A percentile compares a stretch with the other conserved stretches of the same genome.
phyloP scores from a whole-genome alignment of 805 yeast genomes.

The Priceomyces fermenticarens region DNA sequence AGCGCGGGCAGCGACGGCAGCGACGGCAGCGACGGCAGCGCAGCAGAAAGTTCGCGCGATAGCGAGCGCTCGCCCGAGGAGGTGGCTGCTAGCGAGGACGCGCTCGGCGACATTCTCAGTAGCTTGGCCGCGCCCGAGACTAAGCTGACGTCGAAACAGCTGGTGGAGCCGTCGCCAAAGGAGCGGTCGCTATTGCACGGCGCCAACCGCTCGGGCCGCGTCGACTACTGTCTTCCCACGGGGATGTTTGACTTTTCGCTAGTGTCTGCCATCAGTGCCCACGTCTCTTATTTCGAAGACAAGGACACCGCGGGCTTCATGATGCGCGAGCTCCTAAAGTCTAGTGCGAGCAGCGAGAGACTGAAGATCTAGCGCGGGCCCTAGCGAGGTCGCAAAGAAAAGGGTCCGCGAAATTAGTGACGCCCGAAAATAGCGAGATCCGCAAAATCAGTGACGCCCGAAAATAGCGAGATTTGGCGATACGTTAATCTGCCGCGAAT shows the following conservation, averaged over 20 bases:
- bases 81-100: constrained; percentile 27
- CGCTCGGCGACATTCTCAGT: constrained; percentile 38
- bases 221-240: constrained; percentile 78
- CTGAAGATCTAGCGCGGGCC: no score
- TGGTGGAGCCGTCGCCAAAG: constrained; percentile 23
- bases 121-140: constrained; percentile 20
- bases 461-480: no score
- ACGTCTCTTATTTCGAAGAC: constrained; percentile 84
- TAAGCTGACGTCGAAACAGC: constrained; percentile 15
- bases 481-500: no score
- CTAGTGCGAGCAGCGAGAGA: constrained; percentile 14
- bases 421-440: no score
- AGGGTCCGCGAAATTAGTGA: no score
- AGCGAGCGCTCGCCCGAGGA: constrained; percentile 11
- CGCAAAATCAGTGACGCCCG: no score
- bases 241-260: constrained; percentile 78
- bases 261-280: constrained; percentile 82
- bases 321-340: constrained; percentile 50
- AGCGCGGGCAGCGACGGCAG: constrained; percentile 1
- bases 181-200: constrained; percentile 35
- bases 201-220: constrained; percentile 70
- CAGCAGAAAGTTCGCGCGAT: constrained; percentile 3
- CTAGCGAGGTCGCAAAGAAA: no score
- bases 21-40: constrained; percentile 3
- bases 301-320: constrained; percentile 79